Conservation (phyloP, 2,329 filamentous ascomycete genomes). For the Fusarium sp. region DNA sequence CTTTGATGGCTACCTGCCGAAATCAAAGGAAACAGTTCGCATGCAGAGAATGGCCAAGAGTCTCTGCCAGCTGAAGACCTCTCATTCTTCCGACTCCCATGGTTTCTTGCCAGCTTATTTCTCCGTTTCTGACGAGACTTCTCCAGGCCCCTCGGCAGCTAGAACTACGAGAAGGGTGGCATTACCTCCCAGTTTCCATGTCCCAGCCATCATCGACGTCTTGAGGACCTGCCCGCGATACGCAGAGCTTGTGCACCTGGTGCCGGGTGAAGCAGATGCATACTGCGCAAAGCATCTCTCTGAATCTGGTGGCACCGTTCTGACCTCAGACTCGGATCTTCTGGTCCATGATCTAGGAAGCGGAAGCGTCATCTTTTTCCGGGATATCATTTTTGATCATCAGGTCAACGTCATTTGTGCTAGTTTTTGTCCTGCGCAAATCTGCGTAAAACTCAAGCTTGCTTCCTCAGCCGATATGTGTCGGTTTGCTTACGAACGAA, state of each 20-base stretch:
- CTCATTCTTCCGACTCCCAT: slow-evolving; percentile 47
- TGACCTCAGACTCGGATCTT: slow-evolving; percentile 91
- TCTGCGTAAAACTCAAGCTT: slow-evolving; percentile 55
- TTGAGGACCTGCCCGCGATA: slow-evolving; percentile 60
- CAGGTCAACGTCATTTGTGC: slow-evolving; percentile 40
- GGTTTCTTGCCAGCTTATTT: slow-evolving; percentile 41
- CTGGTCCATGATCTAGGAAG: slow-evolving; percentile 75
- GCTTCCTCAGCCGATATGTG: slow-evolving; percentile 41
- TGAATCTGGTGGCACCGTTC: slow-evolving; percentile 62
- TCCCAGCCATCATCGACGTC: slow-evolving; percentile 78
- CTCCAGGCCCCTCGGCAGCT: slow-evolving; percentile 39
- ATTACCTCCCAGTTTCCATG: slow-evolving; percentile 73
- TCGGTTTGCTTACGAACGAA: slow-evolving; percentile 51
- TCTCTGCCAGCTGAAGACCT: slow-evolving; percentile 63
- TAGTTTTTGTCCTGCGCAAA: slow-evolving; percentile 49
- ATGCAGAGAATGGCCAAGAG: slow-evolving; percentile 67
- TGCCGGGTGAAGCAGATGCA: slow-evolving; percentile 85
- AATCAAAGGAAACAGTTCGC: slow-evolving; percentile 69
- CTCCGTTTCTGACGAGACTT: slow-evolving; percentile 20
- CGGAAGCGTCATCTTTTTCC: slow-evolving; percentile 73
- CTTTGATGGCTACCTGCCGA: slow-evolving; percentile 86
- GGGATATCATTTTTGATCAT: slow-evolving; percentile 62
- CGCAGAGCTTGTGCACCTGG: slow-evolving; percentile 60
- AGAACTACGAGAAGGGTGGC: slow-evolving; percentile 46
- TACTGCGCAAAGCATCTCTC: slow-evolving; percentile 76